phyloP scores from a whole-genome alignment of 1,284 basidiomycete genomes.

The Cystobasidium sp. region DNA sequence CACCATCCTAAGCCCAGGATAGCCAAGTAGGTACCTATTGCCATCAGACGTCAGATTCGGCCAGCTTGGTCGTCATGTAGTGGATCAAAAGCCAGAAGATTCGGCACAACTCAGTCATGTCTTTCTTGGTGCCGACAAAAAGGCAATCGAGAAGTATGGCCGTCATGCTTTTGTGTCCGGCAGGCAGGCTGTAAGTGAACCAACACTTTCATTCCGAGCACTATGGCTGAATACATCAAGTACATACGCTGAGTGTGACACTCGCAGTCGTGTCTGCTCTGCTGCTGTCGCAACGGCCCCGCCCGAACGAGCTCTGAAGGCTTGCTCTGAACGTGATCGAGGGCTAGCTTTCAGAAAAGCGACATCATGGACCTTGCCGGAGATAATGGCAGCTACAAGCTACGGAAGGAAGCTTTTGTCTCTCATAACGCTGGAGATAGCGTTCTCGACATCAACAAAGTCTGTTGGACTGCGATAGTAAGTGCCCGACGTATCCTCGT shows the following conservation, averaged over 20 bases:
- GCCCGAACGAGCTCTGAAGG: no score
- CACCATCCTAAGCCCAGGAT: slow-evolving; percentile 28
- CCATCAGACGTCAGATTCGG: slow-evolving; percentile 1
- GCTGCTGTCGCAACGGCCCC: no score
- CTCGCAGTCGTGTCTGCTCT: no score
- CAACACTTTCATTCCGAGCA: no score
- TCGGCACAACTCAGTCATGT: no score
- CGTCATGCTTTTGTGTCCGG: no score
- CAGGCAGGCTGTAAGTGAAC: no score
- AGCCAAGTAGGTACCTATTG: slow-evolving; percentile 15
- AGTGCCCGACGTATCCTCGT: slow-evolving; percentile 56
- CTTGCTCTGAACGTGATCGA: no score
- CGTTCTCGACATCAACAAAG: slow-evolving; percentile 72
- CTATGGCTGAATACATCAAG: no score
- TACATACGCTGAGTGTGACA: no score
- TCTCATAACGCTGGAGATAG: slow-evolving; percentile 78
- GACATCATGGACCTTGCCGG: not conserved
- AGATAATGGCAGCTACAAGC: slow-evolving; percentile 66
- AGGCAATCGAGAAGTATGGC: no score
- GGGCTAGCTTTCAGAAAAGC: not conserved
- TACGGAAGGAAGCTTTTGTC: slow-evolving; percentile 84
- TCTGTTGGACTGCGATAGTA: slow-evolving; percentile 75
- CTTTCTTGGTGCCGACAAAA: no score
- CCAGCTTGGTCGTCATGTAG: not conserved
- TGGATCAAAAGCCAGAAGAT: not conserved